Evolutionary conservation across 129 eudicot genomes (phyloP).

Genomic region (Silybum marianum): DNA sequence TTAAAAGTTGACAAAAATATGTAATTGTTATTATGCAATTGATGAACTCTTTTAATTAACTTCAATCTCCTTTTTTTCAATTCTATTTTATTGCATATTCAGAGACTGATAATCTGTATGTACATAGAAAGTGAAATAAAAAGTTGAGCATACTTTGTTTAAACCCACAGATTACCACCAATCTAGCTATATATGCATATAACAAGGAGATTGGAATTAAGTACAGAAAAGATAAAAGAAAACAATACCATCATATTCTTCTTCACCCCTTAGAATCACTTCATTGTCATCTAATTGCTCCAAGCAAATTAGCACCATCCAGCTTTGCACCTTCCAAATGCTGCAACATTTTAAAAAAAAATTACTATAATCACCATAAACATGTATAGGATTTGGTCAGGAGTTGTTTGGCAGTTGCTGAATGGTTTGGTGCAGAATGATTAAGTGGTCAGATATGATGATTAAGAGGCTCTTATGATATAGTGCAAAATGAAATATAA

Average conservation of each 20-base stretch:
- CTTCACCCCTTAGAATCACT: constrained; percentile 5
- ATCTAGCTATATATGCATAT: neutral
- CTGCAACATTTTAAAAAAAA: constrained; percentile 28
- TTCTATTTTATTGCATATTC: constrained; percentile 15
- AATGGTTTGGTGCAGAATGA: too few species aligned
- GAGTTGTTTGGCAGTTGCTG: too few species aligned
- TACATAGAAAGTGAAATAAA: neutral
- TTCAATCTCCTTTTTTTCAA: neutral
- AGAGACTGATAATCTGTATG: constrained; percentile 1
- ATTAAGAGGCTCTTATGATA: too few species aligned
- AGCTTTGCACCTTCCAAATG: constrained; percentile 79
- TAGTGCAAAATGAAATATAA: too few species aligned
- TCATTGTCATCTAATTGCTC: constrained; percentile 68
- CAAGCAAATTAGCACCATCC: constrained; percentile 80
- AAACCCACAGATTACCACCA: constrained; percentile 2
- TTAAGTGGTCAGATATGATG: too few species aligned
- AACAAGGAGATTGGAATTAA: neutral
- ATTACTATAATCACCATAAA: too few species aligned
- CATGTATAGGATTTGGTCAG: too few species aligned
- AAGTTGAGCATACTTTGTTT: neutral
- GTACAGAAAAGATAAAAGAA: neutral
- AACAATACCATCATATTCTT: constrained; percentile 2
- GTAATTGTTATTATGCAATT: too few species aligned
- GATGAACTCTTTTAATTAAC: neutral
- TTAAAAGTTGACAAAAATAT: too few species aligned